Conservation (phyloP, 768 basidiomycete species). For the Rhodotorula toruloides region DNA sequence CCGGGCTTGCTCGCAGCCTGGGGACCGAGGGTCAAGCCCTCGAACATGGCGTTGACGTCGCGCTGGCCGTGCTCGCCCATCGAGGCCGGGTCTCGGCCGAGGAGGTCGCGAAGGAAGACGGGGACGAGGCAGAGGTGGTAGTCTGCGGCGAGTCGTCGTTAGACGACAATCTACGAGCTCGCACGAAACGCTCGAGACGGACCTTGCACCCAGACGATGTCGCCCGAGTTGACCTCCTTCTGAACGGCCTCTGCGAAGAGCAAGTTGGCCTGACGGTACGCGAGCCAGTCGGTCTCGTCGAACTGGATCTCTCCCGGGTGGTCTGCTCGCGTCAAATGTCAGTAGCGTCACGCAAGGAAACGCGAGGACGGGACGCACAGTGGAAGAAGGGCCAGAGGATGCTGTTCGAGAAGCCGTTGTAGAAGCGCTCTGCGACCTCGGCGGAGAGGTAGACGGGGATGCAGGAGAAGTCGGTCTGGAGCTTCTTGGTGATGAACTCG, state of each 20-base stretch:
- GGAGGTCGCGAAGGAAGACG: constrained; percentile 81
- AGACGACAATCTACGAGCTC: neutral
- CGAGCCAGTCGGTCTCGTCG: constrained; percentile 96
- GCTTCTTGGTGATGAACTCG: constrained; percentile 79
- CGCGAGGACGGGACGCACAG: constrained; percentile 47
- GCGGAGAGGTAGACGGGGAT: constrained; percentile 97
- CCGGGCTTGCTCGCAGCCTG: neutral
- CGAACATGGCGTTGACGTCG: constrained; percentile 65
- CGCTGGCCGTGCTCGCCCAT: constrained; percentile 57
- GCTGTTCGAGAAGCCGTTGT: constrained; percentile 98
- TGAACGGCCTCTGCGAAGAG: constrained; percentile 85
- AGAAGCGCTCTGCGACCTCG: constrained; percentile 96
- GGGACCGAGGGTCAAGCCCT: constrained; percentile 54
- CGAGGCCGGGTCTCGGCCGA: constrained; percentile 52
- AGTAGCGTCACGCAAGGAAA: too few relatives aligned
- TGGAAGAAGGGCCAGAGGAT: constrained; percentile 99
- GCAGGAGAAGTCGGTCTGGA: constrained; percentile 92
- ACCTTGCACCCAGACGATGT: constrained; percentile 96
- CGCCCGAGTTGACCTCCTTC: constrained; percentile 68
- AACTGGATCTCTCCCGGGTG: constrained; percentile 99
- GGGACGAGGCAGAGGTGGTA: constrained; percentile 97
- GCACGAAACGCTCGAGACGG: constrained; percentile 3
- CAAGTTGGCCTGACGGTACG: constrained; percentile 93
- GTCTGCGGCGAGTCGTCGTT: constrained; percentile 50
- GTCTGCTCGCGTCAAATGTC: constrained; percentile 4